Percentiles rank a stretch among this genome's conserved stretches.
Conservation (phyloP, 345 rosid species). For the Populus alba region DNA sequence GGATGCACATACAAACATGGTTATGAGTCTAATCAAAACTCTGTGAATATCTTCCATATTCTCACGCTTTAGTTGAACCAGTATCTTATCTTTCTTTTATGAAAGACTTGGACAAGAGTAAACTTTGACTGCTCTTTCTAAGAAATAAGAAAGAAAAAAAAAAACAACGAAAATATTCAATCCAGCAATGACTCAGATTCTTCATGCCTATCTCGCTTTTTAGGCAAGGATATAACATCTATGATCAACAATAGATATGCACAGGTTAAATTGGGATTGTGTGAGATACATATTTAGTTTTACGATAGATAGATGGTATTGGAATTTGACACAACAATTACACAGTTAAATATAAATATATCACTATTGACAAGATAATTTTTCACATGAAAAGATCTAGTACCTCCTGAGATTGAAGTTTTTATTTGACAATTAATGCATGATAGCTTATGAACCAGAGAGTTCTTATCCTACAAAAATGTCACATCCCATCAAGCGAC, state of each 20-base stretch:
- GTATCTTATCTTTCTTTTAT: not conserved
- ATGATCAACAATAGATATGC: not conserved
- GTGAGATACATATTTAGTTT: too few relatives aligned
- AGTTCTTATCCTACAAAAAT: too few relatives aligned
- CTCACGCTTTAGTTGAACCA: not conserved
- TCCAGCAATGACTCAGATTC: not conserved
- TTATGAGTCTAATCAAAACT: not conserved
- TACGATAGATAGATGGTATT: too few relatives aligned
- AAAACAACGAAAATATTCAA: not conserved
- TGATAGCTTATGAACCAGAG: too few relatives aligned
- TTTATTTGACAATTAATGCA: too few relatives aligned
- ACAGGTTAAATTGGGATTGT: not conserved
- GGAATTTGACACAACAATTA: too few relatives aligned
- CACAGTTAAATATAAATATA: too few relatives aligned
- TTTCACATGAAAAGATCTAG: too few relatives aligned
- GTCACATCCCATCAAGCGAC: too few relatives aligned
- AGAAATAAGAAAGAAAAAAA: not conserved
- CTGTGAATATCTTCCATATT: not conserved
- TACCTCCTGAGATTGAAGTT: too few relatives aligned
- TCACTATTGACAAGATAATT: too few relatives aligned
- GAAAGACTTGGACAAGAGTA: not conserved
- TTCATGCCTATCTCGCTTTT: not conserved
- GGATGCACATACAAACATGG: not conserved
- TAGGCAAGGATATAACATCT: not conserved
- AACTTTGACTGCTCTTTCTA: conserved; percentile 6